Conservation (phyloP, 1,284 basidiomycete species). For the Melampsora abietis-canadensis region DNA sequence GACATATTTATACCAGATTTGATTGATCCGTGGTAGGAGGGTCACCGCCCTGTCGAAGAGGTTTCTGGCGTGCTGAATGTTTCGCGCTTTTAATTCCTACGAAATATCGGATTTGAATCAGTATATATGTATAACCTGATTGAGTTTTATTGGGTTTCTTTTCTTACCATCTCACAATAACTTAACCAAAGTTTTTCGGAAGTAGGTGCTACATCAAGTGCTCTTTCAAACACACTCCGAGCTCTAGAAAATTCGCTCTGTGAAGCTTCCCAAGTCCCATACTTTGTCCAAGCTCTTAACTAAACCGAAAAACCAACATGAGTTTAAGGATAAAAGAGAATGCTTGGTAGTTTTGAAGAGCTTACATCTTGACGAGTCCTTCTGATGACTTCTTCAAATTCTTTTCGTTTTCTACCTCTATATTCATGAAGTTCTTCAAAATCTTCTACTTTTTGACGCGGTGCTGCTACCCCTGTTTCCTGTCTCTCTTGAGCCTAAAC, state of each 20-base stretch:
- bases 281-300: conserved; percentile 61
- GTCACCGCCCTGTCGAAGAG: conserved; percentile 95
- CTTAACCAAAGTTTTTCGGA: conserved; percentile 86
- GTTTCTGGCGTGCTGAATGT: conserved; percentile 94
- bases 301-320: conserved; percentile 19
- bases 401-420: conserved; percentile 85
- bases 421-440: conserved; percentile 96
- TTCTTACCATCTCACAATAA: conserved; percentile 81
- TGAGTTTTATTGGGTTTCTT: conserved; percentile 16
- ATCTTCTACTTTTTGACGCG: conserved; percentile 92
- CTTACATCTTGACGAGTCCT: conserved; percentile 81
- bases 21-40: conserved; percentile 85
- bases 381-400: conserved; percentile 92
- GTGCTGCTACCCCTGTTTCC: conserved; percentile 81
- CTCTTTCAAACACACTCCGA: conserved; percentile 91
- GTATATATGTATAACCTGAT: neutral
- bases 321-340: conserved; percentile 43
- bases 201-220: conserved; percentile 87
- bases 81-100: conserved; percentile 85
- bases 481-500: conserved; percentile 87
- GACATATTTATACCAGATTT: conserved; percentile 70
- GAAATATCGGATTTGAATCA: neutral
- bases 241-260: conserved; percentile 91
- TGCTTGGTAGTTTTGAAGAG: conserved; percentile 47
- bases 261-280: conserved; percentile 74